Evolutionary conservation across 805 yeast species (phyloP).

Genomic region (Yamadazyma olivae): DNA sequence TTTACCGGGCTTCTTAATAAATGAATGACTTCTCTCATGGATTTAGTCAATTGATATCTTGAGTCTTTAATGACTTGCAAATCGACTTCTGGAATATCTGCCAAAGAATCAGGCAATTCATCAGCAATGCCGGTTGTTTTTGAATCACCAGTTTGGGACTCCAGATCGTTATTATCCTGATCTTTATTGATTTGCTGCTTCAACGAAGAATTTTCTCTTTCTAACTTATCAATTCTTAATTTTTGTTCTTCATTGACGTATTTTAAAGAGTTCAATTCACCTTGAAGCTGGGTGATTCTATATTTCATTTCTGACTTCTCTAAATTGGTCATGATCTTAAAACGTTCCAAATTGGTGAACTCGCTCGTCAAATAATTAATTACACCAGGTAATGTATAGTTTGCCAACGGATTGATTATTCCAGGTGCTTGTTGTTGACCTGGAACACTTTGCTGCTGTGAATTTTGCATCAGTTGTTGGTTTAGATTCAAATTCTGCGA

Average conservation of each 20-base stretch:
- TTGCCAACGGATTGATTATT: constrained; percentile 29
- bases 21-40: constrained; percentile 34
- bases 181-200: not conserved
- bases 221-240: constrained; percentile 35
- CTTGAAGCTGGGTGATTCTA: constrained; percentile 49
- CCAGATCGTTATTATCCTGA: not conserved
- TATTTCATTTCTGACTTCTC: constrained; percentile 53
- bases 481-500: constrained; percentile 10
- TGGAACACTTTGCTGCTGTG: constrained; percentile 6
- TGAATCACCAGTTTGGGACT: not conserved
- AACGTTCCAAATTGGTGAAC: constrained; percentile 43
- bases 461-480: constrained; percentile 8
- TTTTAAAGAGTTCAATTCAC: constrained; percentile 46
- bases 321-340: constrained; percentile 49
- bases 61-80: constrained; percentile 29
- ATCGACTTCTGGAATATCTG: constrained; percentile 30
- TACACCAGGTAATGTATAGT: constrained; percentile 55
- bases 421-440: constrained; percentile 11
- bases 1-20: constrained; percentile 27
- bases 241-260: constrained; percentile 41
- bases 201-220: constrained; percentile 19
- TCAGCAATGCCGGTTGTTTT: not conserved
- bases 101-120: not conserved
- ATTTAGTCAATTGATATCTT: constrained; percentile 28
- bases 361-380: constrained; percentile 59